Evolutionary conservation across 352 stramenopile genomes (phyloP).

Genomic region (Phytophthora capsici): DNA sequence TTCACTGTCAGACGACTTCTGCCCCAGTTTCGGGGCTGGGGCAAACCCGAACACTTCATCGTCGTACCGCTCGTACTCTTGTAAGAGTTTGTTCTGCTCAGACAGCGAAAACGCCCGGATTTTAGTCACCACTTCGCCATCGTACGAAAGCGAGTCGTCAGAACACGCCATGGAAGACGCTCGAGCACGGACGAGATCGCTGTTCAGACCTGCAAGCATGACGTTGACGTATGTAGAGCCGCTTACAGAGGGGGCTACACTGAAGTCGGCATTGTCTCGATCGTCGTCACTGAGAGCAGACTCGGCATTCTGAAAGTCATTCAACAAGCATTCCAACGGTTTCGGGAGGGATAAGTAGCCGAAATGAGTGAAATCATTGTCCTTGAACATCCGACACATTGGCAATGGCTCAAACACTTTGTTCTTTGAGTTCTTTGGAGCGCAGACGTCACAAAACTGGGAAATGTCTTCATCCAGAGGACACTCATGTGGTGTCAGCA

Average conservation of each 20-base stretch:
- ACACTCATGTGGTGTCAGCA: constrained; percentile 75
- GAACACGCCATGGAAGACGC: constrained; percentile 62
- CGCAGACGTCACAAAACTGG: constrained; percentile 65
- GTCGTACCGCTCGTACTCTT: constrained; percentile 76
- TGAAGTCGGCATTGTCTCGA: constrained; percentile 31
- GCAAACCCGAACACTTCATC: constrained; percentile 71
- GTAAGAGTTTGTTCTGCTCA: constrained; percentile 49
- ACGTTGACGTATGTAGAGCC: constrained; percentile 62
- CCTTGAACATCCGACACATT: constrained; percentile 80
- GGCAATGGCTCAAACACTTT: constrained; percentile 76
- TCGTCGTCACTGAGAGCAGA: constrained; percentile 46
- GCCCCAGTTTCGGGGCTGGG: constrained; percentile 20
- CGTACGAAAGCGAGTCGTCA: constrained; percentile 53
- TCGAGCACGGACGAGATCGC: constrained; percentile 67
- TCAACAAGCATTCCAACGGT: constrained; percentile 67
- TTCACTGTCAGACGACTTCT: constrained; percentile 55
- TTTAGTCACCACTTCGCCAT: constrained; percentile 52
- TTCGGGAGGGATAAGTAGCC: constrained; percentile 56
- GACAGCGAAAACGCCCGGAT: constrained; percentile 52
- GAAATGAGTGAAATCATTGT: constrained; percentile 47
- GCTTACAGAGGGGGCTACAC: constrained; percentile 46
- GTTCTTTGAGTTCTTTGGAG: constrained; percentile 48
- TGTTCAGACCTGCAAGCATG: constrained; percentile 62
- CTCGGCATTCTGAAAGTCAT: constrained; percentile 41
- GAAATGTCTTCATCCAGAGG: constrained; percentile 74